These are phyloP conservation scores for Kodamaea anthophila DNA, from an alignment of 1,139 yeast species.

Conservation along the genomic window DNA sequence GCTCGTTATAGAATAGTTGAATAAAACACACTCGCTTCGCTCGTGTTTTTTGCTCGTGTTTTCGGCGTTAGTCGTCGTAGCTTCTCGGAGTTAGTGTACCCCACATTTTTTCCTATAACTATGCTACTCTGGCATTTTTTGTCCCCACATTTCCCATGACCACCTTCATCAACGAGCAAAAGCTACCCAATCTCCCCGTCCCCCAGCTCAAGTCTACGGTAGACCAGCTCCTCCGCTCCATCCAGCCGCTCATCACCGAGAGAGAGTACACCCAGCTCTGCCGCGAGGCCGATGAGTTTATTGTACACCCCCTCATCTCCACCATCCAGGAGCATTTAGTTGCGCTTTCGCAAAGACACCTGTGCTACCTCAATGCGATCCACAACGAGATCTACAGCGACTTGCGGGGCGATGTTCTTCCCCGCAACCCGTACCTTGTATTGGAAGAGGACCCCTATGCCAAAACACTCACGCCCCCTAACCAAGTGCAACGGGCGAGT, in stretches of 20 bases:
- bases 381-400: constrained; percentile 63
- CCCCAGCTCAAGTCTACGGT: constrained; percentile 44
- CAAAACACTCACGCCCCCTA: constrained; percentile 50
- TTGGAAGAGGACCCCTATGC: constrained; percentile 67
- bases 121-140: no score
- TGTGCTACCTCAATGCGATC: constrained; percentile 56
- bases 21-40: no score
- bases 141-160: no score
- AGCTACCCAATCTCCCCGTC: constrained; percentile 47
- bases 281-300: constrained; percentile 40
- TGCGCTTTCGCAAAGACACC: constrained; percentile 33
- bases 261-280: constrained; percentile 38
- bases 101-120: no score
- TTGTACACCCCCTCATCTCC: constrained; percentile 33
- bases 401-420: constrained; percentile 57
- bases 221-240: constrained; percentile 40
- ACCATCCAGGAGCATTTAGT: constrained; percentile 49
- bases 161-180: constrained; percentile 18
- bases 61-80: not conserved
- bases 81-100: not conserved
- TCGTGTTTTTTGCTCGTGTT: no score
- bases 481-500: constrained; percentile 63
- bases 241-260: constrained; percentile 42
- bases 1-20: no score
- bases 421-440: constrained; percentile 69